Evolutionary conservation across 2,329 filamentous ascomycete species (phyloP).

Genomic region (Penicillium sp.): DNA sequence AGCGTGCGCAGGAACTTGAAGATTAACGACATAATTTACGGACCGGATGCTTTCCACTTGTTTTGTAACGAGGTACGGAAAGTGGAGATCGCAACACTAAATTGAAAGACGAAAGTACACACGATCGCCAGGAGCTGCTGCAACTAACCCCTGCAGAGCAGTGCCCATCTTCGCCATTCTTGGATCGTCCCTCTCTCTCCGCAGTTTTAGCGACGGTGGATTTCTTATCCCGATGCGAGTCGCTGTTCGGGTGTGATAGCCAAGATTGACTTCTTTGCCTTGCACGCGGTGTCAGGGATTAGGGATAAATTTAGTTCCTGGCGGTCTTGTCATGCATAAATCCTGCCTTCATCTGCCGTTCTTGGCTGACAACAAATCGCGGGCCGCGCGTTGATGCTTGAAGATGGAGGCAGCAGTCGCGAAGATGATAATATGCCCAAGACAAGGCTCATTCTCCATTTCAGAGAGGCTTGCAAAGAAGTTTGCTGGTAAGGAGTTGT

Average conservation of each 20-base stretch:
- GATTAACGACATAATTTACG: not conserved
- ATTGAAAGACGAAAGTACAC: not conserved
- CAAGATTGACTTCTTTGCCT: not conserved
- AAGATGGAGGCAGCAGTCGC: too few species aligned
- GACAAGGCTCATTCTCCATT: too few species aligned
- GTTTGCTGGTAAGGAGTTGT: too few species aligned
- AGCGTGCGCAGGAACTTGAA: not conserved
- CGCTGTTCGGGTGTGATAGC: conserved; percentile 4
- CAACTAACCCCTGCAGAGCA: not conserved
- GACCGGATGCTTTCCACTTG: too few species aligned
- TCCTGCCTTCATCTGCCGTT: not conserved
- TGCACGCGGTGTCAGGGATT: not conserved
- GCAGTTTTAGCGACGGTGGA: conserved; percentile 4
- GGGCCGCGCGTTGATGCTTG: not conserved
- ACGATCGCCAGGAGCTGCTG: not conserved
- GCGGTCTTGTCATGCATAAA: not conserved
- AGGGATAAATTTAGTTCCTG: conserved; percentile 4
- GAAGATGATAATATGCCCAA: too few species aligned
- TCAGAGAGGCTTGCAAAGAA: too few species aligned
- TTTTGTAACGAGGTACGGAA: not conserved
- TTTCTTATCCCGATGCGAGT: not conserved
- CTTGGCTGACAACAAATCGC: not conserved
- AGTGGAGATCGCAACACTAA: not conserved
- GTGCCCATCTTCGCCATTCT: conserved; percentile 9
- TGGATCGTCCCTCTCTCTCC: not conserved